Evolutionary conservation across 345 rosid genomes (phyloP), one percentile per base, ranked within the genome.

Genomic region (Aurinia saxatilis): DNA sequence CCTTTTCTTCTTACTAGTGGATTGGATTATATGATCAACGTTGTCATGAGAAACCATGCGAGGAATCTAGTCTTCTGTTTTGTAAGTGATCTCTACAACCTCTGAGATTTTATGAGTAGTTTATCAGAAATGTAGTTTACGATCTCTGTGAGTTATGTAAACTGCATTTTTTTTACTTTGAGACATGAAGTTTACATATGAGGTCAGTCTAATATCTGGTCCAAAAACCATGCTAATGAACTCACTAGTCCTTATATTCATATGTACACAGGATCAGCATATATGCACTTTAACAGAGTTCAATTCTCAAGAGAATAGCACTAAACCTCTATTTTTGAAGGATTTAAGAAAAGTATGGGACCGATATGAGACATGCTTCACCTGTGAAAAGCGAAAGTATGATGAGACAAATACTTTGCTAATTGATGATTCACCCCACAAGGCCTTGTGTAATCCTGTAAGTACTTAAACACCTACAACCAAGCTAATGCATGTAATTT

Each of bases 381-480:
- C 85, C 23, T 85, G 87, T 84, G 75, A 76, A 68, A 82, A 71
- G 53, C 83, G 79, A 25, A 72, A 74, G 65, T 93, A 76, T 39
- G 70, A 84, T 65, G 87, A 84, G 72, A 74, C 84, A 47, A 90
- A 93, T 74, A 93, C 99, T 5, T 68, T 87, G 55, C 56, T 90
- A 63, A 40, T 90, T 73, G 97, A 90, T 51, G 99, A 92, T 73
- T 90, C 96, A 29, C 96, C 95, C 1, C 78, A 93, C 68, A 93
- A 92, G 65, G 86, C 95, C 19, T 73, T 92, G 73, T 83, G 83
- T 60, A 92, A 92, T 78, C 90, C 95, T 14, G 96, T 92, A 71
- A 74, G 73, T 65, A 39, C 42, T 52, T 5, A 8, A 41, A 31
- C 50, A 42, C 39, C 19, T 53, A 29, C 17, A 9, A 47, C n/a